These are phyloP conservation scores for Ilyonectria destructans DNA, from an alignment of 2,329 filamentous ascomycete species.

Conservation along the genomic window DNA sequence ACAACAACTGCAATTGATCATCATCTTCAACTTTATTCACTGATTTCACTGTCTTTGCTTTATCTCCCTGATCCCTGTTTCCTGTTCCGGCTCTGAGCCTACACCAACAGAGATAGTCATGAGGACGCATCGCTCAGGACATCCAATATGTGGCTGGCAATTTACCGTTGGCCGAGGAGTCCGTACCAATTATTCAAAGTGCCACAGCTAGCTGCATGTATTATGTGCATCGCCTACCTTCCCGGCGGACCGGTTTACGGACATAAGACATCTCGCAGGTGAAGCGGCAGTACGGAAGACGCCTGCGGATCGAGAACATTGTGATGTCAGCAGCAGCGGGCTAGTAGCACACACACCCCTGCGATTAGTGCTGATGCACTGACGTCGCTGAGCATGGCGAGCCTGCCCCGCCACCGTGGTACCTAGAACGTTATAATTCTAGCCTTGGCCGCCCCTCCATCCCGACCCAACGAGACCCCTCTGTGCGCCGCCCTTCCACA, in stretches of 20 bases:
- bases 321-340: conserved; percentile 41
- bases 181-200: not conserved
- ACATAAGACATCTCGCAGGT: not conserved
- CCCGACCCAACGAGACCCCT: not conserved
- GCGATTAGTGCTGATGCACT: conserved; percentile 42
- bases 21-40: not conserved
- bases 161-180: not conserved
- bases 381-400: conserved; percentile 45
- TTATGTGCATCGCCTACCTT: not conserved
- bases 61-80: not conserved
- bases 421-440: conserved; percentile 28
- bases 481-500: not conserved
- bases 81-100: not conserved
- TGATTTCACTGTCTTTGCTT: not conserved
- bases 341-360: conserved; percentile 23
- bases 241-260: not conserved
- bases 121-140: not conserved
- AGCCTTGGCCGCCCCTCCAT: conserved; percentile 24
- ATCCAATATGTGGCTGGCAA: not conserved
- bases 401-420: conserved; percentile 43
- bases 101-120: not conserved
- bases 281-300: not conserved
- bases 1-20: not conserved
- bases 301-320: not conserved
- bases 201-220: not conserved